Base-by-base conservation (phyloP, 78 protist species). In the Tieghemostelium lacteum region DNA sequence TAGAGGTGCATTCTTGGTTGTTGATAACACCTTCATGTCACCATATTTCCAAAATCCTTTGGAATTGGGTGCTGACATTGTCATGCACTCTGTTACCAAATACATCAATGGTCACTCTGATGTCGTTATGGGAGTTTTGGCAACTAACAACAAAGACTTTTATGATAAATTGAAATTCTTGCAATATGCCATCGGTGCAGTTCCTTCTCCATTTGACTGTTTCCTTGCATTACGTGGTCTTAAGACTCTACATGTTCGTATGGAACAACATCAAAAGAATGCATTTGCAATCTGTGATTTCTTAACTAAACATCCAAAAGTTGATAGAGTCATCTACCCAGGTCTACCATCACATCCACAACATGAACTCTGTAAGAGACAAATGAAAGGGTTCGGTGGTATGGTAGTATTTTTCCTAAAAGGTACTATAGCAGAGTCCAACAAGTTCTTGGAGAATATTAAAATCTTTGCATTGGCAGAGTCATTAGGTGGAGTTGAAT, bases 51-150 rank as follows among this genome's bases (percentile, higher is more conserved):
- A 93, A 62, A 50, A 92, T n/a, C 98, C 99, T 57, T 65, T 97
- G 40, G 92, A 37, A 24, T 92, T 95, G 36, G 99, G 99, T 52
- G 98, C 98, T 50, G 99, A 98, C 63, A 63, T 97, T 19, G 97
- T 94, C 14, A 60, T 97, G 69, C 98, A 98, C 93, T 94, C 97
- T 31, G 91, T 88, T 66, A 98, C 98, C 54, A 98, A 98, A 88
- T 95, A 89, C 34, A 83, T 98, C 73, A 95, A 87, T 86, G 99
- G 99, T 50, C 98, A 96, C 87, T 78, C 96, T 40, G 98, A 96
- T 63, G 95, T 92, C 0, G 94, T 98, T 42, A 88, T 73, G 64
- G 99, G 99, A 33, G 87, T 87, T 36, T 61, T 95, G 2, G 58
- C 66, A 28, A 60, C 95, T 24, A 86, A 85, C 73, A 42, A 54